Conservation (phyloP, 1,284 basidiomycete species). For the Porodaedalea pini region DNA sequence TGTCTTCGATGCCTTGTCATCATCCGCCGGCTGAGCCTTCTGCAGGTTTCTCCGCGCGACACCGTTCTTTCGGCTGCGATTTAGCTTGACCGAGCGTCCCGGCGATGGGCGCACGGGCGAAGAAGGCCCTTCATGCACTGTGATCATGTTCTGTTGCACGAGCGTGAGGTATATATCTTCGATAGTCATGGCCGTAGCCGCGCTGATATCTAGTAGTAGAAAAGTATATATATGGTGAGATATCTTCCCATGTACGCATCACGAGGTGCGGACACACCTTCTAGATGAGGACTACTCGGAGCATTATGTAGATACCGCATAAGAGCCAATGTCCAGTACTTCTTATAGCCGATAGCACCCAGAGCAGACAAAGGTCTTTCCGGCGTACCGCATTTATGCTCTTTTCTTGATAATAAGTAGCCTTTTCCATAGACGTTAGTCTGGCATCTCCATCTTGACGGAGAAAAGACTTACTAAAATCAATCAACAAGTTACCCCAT, state of each 20-base stretch:
- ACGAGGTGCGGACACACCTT: slow-evolving; percentile 54
- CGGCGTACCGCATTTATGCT: slow-evolving; percentile 82
- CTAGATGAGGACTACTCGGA: slow-evolving; percentile 59
- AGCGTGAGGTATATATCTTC: slow-evolving; percentile 86
- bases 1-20: slow-evolving; percentile 35
- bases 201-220: slow-evolving; percentile 74
- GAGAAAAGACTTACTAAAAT: slow-evolving; percentile 78
- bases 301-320: slow-evolving; percentile 75
- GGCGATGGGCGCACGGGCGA: slow-evolving; percentile 57
- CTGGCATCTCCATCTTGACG: background rate
- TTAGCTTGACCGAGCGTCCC: slow-evolving; percentile 69
- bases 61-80: slow-evolving; percentile 66
- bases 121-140: slow-evolving; percentile 48
- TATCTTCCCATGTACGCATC: slow-evolving; percentile 1
- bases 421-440: slow-evolving; percentile 47
- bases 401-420: slow-evolving; percentile 95
- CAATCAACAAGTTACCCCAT: slow-evolving; percentile 93
- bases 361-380: slow-evolving; percentile 91
- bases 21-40: slow-evolving; percentile 51
- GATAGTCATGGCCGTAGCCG: slow-evolving; percentile 85
- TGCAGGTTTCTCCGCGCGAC: slow-evolving; percentile 59
- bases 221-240: slow-evolving; percentile 11
- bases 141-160: slow-evolving; percentile 77
- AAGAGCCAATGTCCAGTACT: slow-evolving; percentile 93
- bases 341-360: slow-evolving; percentile 88